Percentiles rank a stretch among this genome's conserved stretches.
These are phyloP conservation scores for Populus davidiana DNA, from an alignment of 345 rosid species.

Conservation along the genomic window DNA sequence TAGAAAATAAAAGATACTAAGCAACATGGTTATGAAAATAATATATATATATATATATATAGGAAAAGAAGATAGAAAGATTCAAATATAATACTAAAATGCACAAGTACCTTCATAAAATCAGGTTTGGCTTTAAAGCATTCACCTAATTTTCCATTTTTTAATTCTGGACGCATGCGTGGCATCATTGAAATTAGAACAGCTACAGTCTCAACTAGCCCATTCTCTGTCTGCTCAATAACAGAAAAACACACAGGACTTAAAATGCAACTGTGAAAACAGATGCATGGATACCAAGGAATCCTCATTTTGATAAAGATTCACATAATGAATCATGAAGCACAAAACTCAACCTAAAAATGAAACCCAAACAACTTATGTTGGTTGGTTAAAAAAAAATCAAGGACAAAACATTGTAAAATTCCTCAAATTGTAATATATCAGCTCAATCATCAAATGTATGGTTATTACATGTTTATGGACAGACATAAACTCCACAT, in stretches of 20 bases:
- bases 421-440: background rate
- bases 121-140: conserved; percentile 81
- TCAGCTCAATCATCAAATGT: background rate
- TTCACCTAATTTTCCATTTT: conserved; percentile 74
- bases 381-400: background rate
- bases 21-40: background rate
- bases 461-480: background rate
- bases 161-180: conserved; percentile 68
- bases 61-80: background rate
- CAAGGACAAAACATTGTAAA: background rate
- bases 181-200: conserved; percentile 93
- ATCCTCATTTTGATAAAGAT: background rate
- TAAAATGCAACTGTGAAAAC: background rate
- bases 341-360: background rate
- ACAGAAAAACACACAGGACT: conserved; percentile 19
- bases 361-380: background rate
- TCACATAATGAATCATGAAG: background rate
- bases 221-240: conserved; percentile 77
- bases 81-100: background rate
- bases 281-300: background rate
- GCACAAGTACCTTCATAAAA: conserved; percentile 71
- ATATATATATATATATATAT: background rate
- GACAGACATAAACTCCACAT: background rate
- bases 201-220: conserved; percentile 90
- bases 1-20: conserved; percentile 21